Evolutionary conservation across 2,329 filamentous ascomycete genomes (phyloP).

Genomic region (Bertia moriformis): DNA sequence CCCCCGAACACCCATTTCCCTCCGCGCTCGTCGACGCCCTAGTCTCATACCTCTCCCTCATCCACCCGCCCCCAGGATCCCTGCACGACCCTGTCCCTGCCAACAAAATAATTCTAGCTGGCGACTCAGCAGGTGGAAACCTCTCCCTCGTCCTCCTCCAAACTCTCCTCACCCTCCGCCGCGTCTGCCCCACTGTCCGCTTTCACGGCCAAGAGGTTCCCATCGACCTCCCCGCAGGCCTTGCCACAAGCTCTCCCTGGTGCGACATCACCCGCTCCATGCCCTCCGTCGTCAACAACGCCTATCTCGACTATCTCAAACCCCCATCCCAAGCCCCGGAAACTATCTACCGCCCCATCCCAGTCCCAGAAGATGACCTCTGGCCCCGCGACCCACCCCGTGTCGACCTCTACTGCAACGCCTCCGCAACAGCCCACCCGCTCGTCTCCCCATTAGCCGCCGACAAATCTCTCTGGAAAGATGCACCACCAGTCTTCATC

Average conservation of each 20-base stretch:
- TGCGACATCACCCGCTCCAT: constrained; percentile 52
- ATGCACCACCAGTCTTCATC: constrained; percentile 52
- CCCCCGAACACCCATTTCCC: constrained; percentile 64
- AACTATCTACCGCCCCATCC: constrained; percentile 5
- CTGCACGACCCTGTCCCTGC: constrained; percentile 52
- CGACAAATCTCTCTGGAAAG: constrained; percentile 34
- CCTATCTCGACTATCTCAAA: constrained; percentile 50
- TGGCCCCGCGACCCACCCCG: constrained; percentile 45
- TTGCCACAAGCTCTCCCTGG: constrained; percentile 54
- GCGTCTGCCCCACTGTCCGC: constrained; percentile 26
- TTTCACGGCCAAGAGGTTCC: constrained; percentile 46
- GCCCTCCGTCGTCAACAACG: constrained; percentile 35
- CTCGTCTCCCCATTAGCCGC: constrained; percentile 49
- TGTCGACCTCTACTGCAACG: constrained; percentile 35
- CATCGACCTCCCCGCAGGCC: constrained; percentile 53
- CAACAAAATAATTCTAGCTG: constrained; percentile 53
- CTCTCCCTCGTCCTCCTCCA: constrained; percentile 54
- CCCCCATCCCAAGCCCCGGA: constrained; percentile 17
- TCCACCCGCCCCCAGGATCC: constrained; percentile 56
- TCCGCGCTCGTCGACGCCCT: constrained; percentile 60
- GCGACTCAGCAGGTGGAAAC: constrained; percentile 66
- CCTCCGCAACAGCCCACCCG: constrained; percentile 45
- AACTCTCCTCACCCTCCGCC: constrained; percentile 47
- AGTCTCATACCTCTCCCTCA: constrained; percentile 55
- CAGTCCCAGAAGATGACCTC: constrained; percentile 29